Percentiles rank a stretch among this genome's conserved stretches.
These are phyloP conservation scores for Podospora pseudopauciseta DNA, from an alignment of 495 filamentous ascomycete genomes.

Conservation along the genomic window DNA sequence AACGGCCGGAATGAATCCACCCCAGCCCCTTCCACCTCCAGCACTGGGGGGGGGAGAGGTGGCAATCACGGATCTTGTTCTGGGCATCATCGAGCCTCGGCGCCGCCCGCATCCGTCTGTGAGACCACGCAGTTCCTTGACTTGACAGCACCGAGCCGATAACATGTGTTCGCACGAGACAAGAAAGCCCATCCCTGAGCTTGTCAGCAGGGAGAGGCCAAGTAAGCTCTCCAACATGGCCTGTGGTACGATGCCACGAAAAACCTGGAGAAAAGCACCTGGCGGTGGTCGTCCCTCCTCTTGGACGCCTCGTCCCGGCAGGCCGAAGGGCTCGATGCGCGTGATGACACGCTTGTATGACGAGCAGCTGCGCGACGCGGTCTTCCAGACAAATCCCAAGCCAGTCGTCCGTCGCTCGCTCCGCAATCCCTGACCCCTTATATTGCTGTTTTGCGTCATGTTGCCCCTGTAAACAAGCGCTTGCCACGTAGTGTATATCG, in stretches of 20 bases:
- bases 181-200: background rate
- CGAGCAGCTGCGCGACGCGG: slow-evolving; percentile 23
- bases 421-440: slow-evolving; percentile 9
- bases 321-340: slow-evolving; percentile 23
- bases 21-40: too few species aligned
- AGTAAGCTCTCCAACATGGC: background rate
- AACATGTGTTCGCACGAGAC: background rate
- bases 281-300: background rate
- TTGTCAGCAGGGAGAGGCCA: slow-evolving; percentile 10
- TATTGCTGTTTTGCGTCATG: background rate
- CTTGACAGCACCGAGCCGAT: slow-evolving; percentile 1
- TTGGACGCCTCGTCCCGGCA: slow-evolving; percentile 15
- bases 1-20: background rate
- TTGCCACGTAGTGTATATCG: slow-evolving; percentile 11
- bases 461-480: slow-evolving; percentile 5
- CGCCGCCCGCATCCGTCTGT: slow-evolving; percentile 3
- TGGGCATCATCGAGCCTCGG: slow-evolving; percentile 3
- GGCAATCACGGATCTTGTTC: background rate
- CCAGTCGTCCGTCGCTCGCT: background rate
- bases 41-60: background rate
- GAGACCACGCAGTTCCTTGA: slow-evolving; percentile 1
- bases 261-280: slow-evolving; percentile 7
- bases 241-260: slow-evolving; percentile 24
- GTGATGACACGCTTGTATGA: slow-evolving; percentile 33
- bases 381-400: slow-evolving; percentile 23